Base-by-base conservation (phyloP, 768 basidiomycete genomes). In the Astraeus odoratus region DNA sequence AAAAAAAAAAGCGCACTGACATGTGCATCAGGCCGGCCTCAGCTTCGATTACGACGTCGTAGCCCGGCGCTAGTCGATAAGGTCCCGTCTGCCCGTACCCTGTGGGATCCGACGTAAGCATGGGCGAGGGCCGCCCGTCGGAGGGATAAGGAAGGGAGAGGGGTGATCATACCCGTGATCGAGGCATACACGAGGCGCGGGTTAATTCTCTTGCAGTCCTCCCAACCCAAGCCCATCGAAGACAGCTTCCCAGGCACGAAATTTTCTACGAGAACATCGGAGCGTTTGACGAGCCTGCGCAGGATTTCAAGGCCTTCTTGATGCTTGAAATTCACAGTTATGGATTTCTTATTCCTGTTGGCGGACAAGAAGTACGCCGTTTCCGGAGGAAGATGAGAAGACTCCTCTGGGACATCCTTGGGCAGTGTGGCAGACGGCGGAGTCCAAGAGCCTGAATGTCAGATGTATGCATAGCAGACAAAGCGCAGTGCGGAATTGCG, bases 1-100 rank as follows among this genome's bases (percentile, higher is more conserved):
- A 24, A 42, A 49, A 16, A 13, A 15, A 22, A 52, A 26, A 41
- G 31, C 46, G 45, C 37, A 70, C 81, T 50, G 34, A 89, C 85
- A 93, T 93, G 63, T 93, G 89, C 91, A 93, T 93, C 41, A 95
- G 67, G 8, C 94, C 95, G 26, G 93, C 91, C 63, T 95, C 92
- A 3, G 81, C 92, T 60, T 92, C 86, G 22, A 88, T 81, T 20
- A 82, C 67, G 20, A 92, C 92, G 60, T 92, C 91, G 63, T 94
- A 95, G 12, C 93, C 93, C 15, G 93, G 83, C 16, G 82, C 78
- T 43, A 77, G 70, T 42, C 83, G 72, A 55, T 83, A 96, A 8
- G 94, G 94, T 1, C 94, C 94, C 0, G 88, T 92, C 55, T 96
- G 94, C 1, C 85, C 85, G 52, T 87, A 87, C 13, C 84, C 86